Evolutionary conservation across 352 stramenopile species (phyloP), one percentile per base, ranked within the genome.

Genomic region (Pseudoperonospora humuli): DNA sequence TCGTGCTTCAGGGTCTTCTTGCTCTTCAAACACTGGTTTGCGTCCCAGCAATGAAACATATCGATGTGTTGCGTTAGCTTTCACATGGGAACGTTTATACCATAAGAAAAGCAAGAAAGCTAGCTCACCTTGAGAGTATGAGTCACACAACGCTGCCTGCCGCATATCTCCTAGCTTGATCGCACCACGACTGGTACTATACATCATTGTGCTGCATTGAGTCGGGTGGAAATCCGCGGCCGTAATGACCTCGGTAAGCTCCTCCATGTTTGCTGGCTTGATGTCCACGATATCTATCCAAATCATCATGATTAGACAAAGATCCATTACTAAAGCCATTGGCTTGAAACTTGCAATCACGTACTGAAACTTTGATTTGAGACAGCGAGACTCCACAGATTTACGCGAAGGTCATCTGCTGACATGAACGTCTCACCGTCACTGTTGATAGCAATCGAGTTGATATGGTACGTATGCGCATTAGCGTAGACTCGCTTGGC

Each of bases 391-490:
- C 85, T 95, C 94, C 94, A 98, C 23, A 97, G 62, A 62, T 98
- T 98, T 24, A 98, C 89, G 20, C 94, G 82, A 50, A 98, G 66
- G 47, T 98, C 94, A 50, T 98, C 94, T 35, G 94, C 86, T 33
- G 87, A 97, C 46, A 98, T 75, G 54, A 98, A 98, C 23, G 88
- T 96, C 63, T 98, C 90, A 14, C 88, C 89, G 61, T 98, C 94
- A 47, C 74, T 95, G 61, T 95, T 96, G 46, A 95, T 79, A 24
- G 88, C 86, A 40, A 98, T 84, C 28, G 84, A 96, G 69, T 98
- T 97, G 67, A 98, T 97, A 62, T 98, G 93, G 60, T 98, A 98
- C 27, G 90, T 92, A 64, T 98, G 94, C 15, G 92, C 94, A 54
- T 98, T 97, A 0, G 84, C 72, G 50, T 86, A 97, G 11, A 95